Evolutionary conservation across 2,329 filamentous ascomycete genomes (phyloP).

Genomic region (Clarireedia hainanense): DNA sequence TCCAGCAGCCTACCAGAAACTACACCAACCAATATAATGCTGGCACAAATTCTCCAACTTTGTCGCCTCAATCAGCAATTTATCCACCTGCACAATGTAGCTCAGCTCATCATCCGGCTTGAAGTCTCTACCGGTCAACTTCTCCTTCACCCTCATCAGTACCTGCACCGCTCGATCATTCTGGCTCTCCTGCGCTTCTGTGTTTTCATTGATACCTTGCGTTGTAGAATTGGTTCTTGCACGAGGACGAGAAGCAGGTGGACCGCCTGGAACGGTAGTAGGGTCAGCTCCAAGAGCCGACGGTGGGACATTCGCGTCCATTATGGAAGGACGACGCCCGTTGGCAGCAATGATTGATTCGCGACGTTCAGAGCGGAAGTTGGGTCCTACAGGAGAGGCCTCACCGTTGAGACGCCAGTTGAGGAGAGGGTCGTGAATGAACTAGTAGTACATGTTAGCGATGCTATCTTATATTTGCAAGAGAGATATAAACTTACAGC

Average conservation of each 20-base stretch:
- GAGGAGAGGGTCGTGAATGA: constrained; percentile 98
- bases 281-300: constrained; percentile 39
- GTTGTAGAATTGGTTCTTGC: constrained; percentile 54
- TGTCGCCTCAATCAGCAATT: constrained; percentile 88
- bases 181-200: constrained; percentile 65
- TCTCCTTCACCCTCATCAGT: constrained; percentile 84
- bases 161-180: constrained; percentile 92
- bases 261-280: constrained; percentile 33
- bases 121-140: constrained; percentile 90
- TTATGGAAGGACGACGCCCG: constrained; percentile 57
- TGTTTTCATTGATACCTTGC: constrained; percentile 27
- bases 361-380: constrained; percentile 56
- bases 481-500: constrained; percentile 58
- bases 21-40: constrained; percentile 99
- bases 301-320: constrained; percentile 54
- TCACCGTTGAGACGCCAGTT: constrained; percentile 81
- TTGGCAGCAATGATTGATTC: constrained; percentile 40
- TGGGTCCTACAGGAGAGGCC: constrained; percentile 53
- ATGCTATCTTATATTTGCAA: neutral
- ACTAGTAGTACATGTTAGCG: constrained; percentile 44
- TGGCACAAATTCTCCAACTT: constrained; percentile 97
- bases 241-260: constrained; percentile 42
- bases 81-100: constrained; percentile 84
- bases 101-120: constrained; percentile 77
- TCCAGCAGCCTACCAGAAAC: constrained; percentile 65